Conservation (phyloP, 192 early-diverging fungal genomes). For the Umbelopsis vinacea region DNA sequence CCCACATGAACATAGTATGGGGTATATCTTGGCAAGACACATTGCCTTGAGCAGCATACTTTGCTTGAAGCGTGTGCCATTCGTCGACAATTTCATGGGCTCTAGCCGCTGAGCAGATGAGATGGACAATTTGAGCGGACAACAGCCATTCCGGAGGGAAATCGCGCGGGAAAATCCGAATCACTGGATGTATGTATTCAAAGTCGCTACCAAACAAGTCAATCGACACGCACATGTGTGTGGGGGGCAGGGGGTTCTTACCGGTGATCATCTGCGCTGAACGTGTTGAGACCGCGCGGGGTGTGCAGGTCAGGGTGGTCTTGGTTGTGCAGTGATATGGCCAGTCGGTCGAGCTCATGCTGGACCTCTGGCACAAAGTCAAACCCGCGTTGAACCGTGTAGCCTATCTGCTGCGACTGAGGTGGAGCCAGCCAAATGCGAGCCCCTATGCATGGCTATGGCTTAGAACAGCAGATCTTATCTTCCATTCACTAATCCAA, state of each 20-base stretch:
- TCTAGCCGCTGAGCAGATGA: slow-evolving; percentile 42
- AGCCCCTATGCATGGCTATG: slow-evolving; percentile 36
- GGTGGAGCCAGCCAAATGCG: slow-evolving; percentile 39
- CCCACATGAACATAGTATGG: slow-evolving; percentile 44
- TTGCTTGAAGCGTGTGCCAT: slow-evolving; percentile 30
- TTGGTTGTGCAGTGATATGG: slow-evolving; percentile 31
- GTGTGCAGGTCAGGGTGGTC: slow-evolving; percentile 36
- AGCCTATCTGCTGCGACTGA: slow-evolving; percentile 38
- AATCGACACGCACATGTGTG: neutral
- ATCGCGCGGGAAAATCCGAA: slow-evolving; percentile 37
- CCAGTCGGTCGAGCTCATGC: slow-evolving; percentile 24
- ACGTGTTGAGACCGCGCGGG: slow-evolving; percentile 43
- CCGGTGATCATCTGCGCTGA: slow-evolving; percentile 43
- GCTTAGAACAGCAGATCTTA: neutral
- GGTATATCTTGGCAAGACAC: neutral
- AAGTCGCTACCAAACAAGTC: slow-evolving; percentile 25
- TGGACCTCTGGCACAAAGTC: slow-evolving; percentile 41
- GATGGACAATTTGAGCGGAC: slow-evolving; percentile 35
- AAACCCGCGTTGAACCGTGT: slow-evolving; percentile 40
- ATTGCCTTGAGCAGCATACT: slow-evolving; percentile 19
- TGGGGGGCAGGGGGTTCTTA: neutral
- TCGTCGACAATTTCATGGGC: slow-evolving; percentile 34
- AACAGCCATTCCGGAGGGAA: slow-evolving; percentile 41
- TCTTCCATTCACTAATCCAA: no score
- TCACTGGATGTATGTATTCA: slow-evolving; percentile 42